A percentile compares a stretch with the other conserved stretches of the same genome.
phyloP scores from a whole-genome alignment of 139 green algal species.

The Chlamydomonas schloesseri region DNA sequence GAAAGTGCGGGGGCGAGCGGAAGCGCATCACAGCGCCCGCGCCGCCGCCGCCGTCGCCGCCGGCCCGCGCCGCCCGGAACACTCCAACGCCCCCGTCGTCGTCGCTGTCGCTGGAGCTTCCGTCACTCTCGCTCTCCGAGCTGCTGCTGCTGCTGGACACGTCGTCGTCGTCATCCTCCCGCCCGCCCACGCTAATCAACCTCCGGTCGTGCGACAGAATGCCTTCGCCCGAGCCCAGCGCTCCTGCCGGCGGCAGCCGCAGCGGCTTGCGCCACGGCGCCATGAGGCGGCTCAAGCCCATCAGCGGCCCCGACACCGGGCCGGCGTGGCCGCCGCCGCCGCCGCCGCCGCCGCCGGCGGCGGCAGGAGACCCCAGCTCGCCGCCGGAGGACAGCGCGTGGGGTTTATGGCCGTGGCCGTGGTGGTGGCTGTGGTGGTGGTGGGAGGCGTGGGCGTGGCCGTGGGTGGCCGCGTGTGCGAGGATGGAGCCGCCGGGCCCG shows the following conservation, averaged over 20 bases:
- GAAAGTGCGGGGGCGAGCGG: too few relatives aligned
- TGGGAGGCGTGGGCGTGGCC: background rate
- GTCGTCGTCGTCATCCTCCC: too few relatives aligned
- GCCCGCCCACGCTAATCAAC: too few relatives aligned
- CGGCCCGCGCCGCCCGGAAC: too few relatives aligned
- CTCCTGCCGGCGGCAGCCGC: background rate
- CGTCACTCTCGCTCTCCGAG: too few relatives aligned
- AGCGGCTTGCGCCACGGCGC: conserved; percentile 20
- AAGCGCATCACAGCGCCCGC: background rate
- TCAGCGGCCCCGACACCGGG: background rate
- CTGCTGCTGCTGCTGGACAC: too few relatives aligned
- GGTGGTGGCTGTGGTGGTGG: background rate
- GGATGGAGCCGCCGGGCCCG: background rate
- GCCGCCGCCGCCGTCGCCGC: background rate
- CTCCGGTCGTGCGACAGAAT: too few relatives aligned
- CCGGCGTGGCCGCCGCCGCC: background rate
- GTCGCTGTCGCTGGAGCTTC: too few relatives aligned
- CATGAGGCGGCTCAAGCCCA: background rate
- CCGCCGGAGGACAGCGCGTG: background rate
- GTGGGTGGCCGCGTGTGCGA: background rate
- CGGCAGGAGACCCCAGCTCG: too few relatives aligned
- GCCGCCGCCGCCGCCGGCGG: background rate
- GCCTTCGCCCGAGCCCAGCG: too few relatives aligned
- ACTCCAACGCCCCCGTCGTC: too few relatives aligned
- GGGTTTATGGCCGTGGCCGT: background rate